Evolutionary conservation across 176 grass and related monocot species (phyloP).

Genomic region (Carex littledalei): DNA sequence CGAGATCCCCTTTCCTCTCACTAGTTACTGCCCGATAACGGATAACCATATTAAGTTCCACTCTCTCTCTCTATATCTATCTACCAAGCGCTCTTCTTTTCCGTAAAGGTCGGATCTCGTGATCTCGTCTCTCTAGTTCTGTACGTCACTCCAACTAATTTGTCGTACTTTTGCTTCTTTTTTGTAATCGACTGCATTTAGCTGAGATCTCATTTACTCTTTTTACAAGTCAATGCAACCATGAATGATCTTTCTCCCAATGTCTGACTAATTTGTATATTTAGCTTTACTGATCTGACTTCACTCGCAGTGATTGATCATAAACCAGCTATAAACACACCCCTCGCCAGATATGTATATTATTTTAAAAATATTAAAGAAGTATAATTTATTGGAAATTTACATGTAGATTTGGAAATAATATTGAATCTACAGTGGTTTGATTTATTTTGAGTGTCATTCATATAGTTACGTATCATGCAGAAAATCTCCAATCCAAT

Average conservation of each 20-base stretch:
- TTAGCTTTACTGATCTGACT: background rate
- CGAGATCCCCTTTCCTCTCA: no score
- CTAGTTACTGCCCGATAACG: no score
- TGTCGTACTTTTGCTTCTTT: background rate
- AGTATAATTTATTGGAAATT: background rate
- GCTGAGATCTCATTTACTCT: background rate
- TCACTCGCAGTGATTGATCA: background rate
- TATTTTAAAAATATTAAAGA: background rate
- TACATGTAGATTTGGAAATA: background rate
- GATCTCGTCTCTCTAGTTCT: background rate
- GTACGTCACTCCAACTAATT: background rate
- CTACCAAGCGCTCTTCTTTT: background rate
- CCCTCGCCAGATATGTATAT: background rate
- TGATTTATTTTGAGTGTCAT: background rate
- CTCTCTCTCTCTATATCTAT: no score
- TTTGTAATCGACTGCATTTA: background rate
- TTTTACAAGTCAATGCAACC: background rate
- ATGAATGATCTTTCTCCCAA: background rate
- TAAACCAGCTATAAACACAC: background rate
- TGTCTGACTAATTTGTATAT: background rate
- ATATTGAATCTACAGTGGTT: background rate
- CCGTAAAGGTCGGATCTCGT: constrained; percentile 9
- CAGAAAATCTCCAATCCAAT: background rate
- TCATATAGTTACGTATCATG: background rate
- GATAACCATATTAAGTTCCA: no score